Percentiles rank a stretch among this genome's conserved stretches.
Conservation (phyloP, 2,329 filamentous ascomycete species). For the Monosporascus cannonballus region DNA sequence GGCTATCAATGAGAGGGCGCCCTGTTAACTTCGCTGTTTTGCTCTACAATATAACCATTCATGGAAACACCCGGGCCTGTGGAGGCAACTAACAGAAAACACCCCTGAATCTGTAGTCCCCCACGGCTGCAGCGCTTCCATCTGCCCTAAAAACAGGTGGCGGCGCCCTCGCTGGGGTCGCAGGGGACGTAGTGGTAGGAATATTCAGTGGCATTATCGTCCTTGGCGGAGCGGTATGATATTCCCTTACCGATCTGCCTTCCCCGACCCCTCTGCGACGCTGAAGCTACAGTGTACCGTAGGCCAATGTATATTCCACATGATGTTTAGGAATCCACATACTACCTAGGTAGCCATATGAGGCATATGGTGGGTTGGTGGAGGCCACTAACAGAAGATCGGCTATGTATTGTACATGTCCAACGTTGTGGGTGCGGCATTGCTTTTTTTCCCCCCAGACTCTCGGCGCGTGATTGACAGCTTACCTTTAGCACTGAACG, state of each 20-base stretch:
- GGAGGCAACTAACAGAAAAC: too few species aligned
- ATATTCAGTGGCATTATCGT: not conserved
- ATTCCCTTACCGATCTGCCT: not conserved
- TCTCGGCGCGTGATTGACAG: not conserved
- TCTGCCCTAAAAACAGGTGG: not conserved
- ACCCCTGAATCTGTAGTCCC: too few species aligned
- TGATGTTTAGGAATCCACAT: too few species aligned
- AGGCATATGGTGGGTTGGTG: too few species aligned
- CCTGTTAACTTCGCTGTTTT: too few species aligned
- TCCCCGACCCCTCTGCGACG: not conserved
- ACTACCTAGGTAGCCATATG: too few species aligned
- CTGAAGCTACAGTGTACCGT: not conserved
- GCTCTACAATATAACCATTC: too few species aligned
- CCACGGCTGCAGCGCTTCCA: not conserved
- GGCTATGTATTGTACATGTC: too few species aligned
- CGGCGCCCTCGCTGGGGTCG: not conserved
- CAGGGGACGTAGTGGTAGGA: not conserved
- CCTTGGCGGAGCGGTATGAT: not conserved
- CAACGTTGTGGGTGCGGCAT: not conserved
- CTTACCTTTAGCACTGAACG: not conserved
- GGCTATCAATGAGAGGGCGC: too few species aligned
- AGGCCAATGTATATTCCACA: too few species aligned
- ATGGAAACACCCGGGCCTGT: too few species aligned
- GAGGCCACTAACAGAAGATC: too few species aligned
- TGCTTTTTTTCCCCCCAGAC: not conserved